These are phyloP conservation scores for Yamadazyma ubonensis DNA, from an alignment of 805 yeast species.

Conservation along the genomic window DNA sequence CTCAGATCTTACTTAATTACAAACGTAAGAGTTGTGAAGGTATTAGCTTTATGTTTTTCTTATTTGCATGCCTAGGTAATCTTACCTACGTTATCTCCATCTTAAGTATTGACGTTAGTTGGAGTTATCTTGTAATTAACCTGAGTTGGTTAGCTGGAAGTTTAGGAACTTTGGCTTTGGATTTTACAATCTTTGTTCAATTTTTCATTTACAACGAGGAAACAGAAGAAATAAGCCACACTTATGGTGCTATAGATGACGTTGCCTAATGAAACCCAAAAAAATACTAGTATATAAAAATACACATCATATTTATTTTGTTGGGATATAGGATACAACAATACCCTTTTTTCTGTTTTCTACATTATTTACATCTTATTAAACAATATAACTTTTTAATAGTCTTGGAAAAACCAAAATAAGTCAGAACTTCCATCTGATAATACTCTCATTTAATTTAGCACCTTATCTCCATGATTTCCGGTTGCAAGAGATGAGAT, in stretches of 20 bases:
- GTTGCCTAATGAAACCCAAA: background rate
- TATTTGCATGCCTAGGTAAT: constrained; percentile 94
- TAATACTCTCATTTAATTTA: too few species aligned
- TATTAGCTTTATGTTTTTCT: constrained; percentile 85
- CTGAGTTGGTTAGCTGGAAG: constrained; percentile 93
- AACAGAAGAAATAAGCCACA: constrained; percentile 3
- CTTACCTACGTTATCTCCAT: constrained; percentile 87
- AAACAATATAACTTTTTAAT: too few species aligned
- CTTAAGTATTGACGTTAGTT: constrained; percentile 67
- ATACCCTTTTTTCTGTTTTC: too few species aligned
- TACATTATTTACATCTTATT: too few species aligned
- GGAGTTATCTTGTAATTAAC: constrained; percentile 72
- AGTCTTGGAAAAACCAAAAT: too few species aligned
- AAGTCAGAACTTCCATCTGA: too few species aligned
- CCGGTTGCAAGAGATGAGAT: background rate
- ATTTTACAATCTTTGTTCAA: constrained; percentile 80
- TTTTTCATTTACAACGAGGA: constrained; percentile 70
- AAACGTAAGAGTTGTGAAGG: constrained; percentile 93
- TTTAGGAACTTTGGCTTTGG: constrained; percentile 80
- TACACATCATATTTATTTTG: background rate
- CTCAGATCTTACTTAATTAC: constrained; percentile 84
- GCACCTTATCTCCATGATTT: background rate
- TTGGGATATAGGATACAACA: too few species aligned
- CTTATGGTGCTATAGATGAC: constrained; percentile 8
- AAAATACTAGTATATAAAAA: background rate